Percentiles rank a stretch among this genome's conserved stretches.
Conservation (phyloP, 1,284 basidiomycete species). For the Cryptococcus sp. region DNA sequence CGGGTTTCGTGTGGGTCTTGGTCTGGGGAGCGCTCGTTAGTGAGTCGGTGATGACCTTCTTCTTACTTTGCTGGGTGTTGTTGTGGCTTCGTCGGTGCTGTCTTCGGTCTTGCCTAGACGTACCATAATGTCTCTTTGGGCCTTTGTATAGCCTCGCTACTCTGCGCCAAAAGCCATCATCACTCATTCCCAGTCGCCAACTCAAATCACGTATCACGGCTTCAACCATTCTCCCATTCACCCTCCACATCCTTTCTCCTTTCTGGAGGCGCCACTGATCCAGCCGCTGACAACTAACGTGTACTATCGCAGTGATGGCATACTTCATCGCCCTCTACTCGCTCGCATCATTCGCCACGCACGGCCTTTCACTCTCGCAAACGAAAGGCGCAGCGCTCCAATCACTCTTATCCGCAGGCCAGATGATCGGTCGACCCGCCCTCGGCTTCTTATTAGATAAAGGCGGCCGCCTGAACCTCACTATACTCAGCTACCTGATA, state of each 20-base stretch:
- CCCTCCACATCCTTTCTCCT: not conserved
- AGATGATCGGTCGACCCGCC: conserved; percentile 55
- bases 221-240: not conserved
- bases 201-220: not conserved
- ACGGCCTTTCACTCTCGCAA: conserved; percentile 52
- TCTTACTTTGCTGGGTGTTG: not conserved
- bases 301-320: conserved; percentile 42
- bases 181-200: too few relatives aligned
- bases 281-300: not conserved
- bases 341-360: conserved; percentile 54
- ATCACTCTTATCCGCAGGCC: conserved; percentile 54
- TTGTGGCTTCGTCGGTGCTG: too few relatives aligned
- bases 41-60: conserved; percentile 12
- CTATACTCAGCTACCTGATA: conserved; percentile 50
- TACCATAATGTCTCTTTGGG: too few relatives aligned
- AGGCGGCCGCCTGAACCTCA: conserved; percentile 53
- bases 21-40: conserved; percentile 36
- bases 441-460: conserved; percentile 52
- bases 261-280: not conserved
- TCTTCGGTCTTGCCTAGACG: too few relatives aligned
- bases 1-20: conserved; percentile 42
- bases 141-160: too few relatives aligned
- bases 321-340: conserved; percentile 57
- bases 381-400: conserved; percentile 54
- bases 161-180: too few relatives aligned